These are phyloP conservation scores for Yamadazyma conglobata DNA, from an alignment of 1,139 yeast genomes.

Conservation along the genomic window DNA sequence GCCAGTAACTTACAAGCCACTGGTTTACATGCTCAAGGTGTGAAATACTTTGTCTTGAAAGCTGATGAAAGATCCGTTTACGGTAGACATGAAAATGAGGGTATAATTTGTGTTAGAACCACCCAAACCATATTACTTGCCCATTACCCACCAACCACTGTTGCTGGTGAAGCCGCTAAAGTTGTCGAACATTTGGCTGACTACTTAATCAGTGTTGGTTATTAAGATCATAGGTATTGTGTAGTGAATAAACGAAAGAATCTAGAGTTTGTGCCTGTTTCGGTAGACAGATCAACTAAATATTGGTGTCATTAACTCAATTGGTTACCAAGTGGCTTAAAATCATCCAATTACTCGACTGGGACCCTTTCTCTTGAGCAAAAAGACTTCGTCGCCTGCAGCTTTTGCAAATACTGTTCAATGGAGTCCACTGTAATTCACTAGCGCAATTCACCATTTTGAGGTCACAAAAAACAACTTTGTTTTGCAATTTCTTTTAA, in stretches of 20 bases:
- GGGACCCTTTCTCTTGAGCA: too few relatives aligned
- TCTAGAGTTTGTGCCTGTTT: neutral
- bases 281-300: too few relatives aligned
- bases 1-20: slow-evolving; percentile 74
- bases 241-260: slow-evolving; percentile 1
- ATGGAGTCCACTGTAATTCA: too few relatives aligned
- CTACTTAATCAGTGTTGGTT: slow-evolving; percentile 83
- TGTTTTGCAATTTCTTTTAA: too few relatives aligned
- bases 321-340: too few relatives aligned
- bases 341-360: too few relatives aligned
- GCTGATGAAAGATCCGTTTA: slow-evolving; percentile 93
- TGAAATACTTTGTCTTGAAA: slow-evolving; percentile 81
- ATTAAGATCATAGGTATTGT: slow-evolving; percentile 37
- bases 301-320: too few relatives aligned
- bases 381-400: too few relatives aligned
- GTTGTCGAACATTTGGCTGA: slow-evolving; percentile 95
- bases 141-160: slow-evolving; percentile 89
- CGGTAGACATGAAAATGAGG: slow-evolving; percentile 87
- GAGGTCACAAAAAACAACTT: too few relatives aligned
- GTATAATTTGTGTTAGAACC: slow-evolving; percentile 88
- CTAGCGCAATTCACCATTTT: too few relatives aligned
- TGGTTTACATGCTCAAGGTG: slow-evolving; percentile 82
- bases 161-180: slow-evolving; percentile 92
- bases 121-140: slow-evolving; percentile 89
- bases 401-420: too few relatives aligned